Conservation (phyloP, 2,329 filamentous ascomycete genomes). For the Cladorrhinum sp. region DNA sequence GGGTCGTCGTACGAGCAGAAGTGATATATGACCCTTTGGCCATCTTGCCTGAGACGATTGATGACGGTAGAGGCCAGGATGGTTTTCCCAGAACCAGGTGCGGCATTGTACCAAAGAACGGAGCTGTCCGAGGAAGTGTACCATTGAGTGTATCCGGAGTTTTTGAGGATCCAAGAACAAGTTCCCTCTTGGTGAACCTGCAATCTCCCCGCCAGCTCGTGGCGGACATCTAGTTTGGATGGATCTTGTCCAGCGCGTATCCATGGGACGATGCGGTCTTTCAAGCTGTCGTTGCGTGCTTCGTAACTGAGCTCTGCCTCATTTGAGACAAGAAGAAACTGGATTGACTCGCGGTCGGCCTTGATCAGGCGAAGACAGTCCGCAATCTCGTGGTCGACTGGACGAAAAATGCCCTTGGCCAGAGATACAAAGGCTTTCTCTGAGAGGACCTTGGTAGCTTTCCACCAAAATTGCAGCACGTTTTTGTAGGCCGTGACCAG, state of each 20-base stretch:
- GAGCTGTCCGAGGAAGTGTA: neutral
- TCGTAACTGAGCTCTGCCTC: slow-evolving; percentile 3
- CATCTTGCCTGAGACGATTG: neutral
- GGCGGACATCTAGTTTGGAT: neutral
- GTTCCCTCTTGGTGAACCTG: neutral
- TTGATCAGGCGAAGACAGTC: slow-evolving; percentile 2
- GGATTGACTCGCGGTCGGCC: neutral
- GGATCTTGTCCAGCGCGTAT: neutral
- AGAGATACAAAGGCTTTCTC: neutral
- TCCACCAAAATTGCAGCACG: slow-evolving; percentile 4
- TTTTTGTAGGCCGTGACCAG: slow-evolving; percentile 1
- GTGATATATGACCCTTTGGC: slow-evolving; percentile 1
- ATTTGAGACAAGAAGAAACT: slow-evolving; percentile 1
- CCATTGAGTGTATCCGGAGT: neutral
- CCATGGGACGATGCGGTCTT: slow-evolving; percentile 1
- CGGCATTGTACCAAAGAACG: slow-evolving; percentile 4
- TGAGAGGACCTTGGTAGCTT: slow-evolving; percentile 4
- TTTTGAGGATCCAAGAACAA: slow-evolving; percentile 4
- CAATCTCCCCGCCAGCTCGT: neutral
- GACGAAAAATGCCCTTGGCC: neutral
- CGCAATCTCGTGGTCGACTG: slow-evolving; percentile 2
- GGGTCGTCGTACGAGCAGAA: slow-evolving; percentile 8
- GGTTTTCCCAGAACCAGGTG: slow-evolving; percentile 2
- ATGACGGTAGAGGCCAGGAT: slow-evolving; percentile 4
- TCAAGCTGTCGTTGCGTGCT: neutral